Conservation (phyloP, 306 rosid species). For the Delonix regia region DNA sequence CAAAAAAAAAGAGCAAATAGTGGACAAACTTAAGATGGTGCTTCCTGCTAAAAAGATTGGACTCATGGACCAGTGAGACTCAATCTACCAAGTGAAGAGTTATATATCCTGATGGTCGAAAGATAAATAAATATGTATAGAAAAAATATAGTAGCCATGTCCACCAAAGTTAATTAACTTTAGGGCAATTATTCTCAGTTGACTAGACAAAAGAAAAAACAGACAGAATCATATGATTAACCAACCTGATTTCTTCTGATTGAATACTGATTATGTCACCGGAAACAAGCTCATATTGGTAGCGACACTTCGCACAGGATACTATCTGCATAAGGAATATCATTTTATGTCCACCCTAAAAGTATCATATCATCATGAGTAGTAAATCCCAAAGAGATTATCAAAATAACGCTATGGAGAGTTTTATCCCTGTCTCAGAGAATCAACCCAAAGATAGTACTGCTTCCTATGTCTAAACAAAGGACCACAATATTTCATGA, state of each 20-base stretch:
- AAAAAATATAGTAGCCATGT: conserved; percentile 1
- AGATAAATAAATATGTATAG: neutral
- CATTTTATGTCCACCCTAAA: conserved; percentile 12
- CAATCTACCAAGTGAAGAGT: conserved; percentile 10
- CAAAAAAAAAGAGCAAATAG: conserved; percentile 12
- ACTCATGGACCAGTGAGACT: conserved; percentile 17
- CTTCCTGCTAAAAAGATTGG: conserved; percentile 10
- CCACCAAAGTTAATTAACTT: conserved; percentile 11
- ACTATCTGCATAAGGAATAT: conserved; percentile 67
- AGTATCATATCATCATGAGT: neutral
- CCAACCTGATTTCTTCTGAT: conserved; percentile 97
- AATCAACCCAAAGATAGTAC: neutral
- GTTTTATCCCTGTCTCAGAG: neutral
- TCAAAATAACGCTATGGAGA: conserved; percentile 11
- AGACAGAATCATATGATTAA: conserved; percentile 35
- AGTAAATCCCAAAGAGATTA: conserved; percentile 1
- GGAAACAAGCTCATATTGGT: conserved; percentile 88
- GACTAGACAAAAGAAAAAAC: conserved; percentile 15
- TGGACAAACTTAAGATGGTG: conserved; percentile 23
- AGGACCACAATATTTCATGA: conserved; percentile 10
- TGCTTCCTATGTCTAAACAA: conserved; percentile 26
- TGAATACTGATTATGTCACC: conserved; percentile 75
- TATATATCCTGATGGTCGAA: neutral
- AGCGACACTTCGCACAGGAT: conserved; percentile 92
- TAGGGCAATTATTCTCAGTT: neutral